Conservation (phyloP, 129 eudicot genomes). For the Sambucus nigra region DNA sequence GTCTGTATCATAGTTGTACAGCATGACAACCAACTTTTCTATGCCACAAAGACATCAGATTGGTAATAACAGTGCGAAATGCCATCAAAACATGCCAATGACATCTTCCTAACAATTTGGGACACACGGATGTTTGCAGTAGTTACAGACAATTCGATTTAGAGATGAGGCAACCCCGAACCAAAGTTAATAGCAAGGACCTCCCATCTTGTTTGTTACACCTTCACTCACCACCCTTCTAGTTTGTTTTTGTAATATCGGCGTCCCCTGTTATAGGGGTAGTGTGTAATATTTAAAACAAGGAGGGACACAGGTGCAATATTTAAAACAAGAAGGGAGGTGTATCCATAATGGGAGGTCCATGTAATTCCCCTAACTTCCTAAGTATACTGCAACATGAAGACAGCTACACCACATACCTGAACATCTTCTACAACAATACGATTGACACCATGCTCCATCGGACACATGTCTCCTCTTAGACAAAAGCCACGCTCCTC, state of each 20-base stretch:
- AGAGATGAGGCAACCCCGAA: no score
- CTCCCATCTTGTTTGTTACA: no score
- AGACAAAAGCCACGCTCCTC: constrained; percentile 98
- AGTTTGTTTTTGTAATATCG: no score
- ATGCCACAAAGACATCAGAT: background rate
- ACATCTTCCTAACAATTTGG: background rate
- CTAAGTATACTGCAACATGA: background rate
- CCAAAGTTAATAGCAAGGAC: no score
- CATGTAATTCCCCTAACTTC: constrained; percentile 2
- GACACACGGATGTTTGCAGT: background rate
- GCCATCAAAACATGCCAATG: no score
- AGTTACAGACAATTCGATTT: background rate
- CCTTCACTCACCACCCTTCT: no score
- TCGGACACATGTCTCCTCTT: constrained; percentile 99
- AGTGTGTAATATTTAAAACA: no score
- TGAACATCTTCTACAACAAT: constrained; percentile 96
- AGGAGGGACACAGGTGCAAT: no score
- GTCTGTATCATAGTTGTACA: background rate
- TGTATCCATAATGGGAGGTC: no score
- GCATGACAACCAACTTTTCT: background rate
- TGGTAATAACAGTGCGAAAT: background rate
- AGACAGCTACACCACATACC: constrained; percentile 31
- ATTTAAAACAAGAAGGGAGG: no score
- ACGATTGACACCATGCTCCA: constrained; percentile 97
- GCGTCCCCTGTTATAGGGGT: no score